Evolutionary conservation across 768 basidiomycete genomes (phyloP), one percentile per base, ranked within the genome.

Genomic region (Termitomyces eurrhizus): DNA sequence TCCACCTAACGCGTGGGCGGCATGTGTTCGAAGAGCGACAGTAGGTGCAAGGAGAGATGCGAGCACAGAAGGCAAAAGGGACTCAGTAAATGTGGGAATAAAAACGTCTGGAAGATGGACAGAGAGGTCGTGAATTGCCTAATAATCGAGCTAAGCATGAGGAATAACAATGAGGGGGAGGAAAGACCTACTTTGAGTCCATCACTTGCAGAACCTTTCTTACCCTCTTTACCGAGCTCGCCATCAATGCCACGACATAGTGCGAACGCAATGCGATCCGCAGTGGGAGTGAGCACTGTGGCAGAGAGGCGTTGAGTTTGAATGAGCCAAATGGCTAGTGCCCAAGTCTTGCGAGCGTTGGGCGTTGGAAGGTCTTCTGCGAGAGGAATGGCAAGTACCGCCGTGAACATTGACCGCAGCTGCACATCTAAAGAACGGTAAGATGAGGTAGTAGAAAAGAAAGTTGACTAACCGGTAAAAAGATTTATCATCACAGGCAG

Each of bases 171-270:
- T 58, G 7, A n/a, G n/a, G 9, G 52, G 29, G 37, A 41, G 45
- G 46, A 52, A 58, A 55, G 57, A 69, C 73, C 65, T 68, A 88
- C 92, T 81, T 87, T 90, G 50, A 92, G 78, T 24, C 89, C 90
- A 70, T 94, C 92, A 37, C 81, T 88, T 1, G 79, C 81, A 4
- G 92, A 85, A 0, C 92, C 92, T 67, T 92, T 93, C 77, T 93
- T 93, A 11, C 92, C 92, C 70, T 94, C 92, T 69, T 90, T 91
- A 6, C 92, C 92, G 14, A 93, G 81, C 63, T 93, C 88, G 7
- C 92, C 92, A 57, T 90, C 88, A 60, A 94, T 81, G 29, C 88
- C 92, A 48, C 92, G 85, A 54, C 84, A 80, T 21, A 93, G 69
- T 3, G 89, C 89, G 59, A 83, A 85, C 2, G 87, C 80, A 37